Evolutionary conservation across 2,329 filamentous ascomycete genomes (phyloP), one percentile per base, ranked within the genome.

Genomic region (Stromatinia cepivora): DNA sequence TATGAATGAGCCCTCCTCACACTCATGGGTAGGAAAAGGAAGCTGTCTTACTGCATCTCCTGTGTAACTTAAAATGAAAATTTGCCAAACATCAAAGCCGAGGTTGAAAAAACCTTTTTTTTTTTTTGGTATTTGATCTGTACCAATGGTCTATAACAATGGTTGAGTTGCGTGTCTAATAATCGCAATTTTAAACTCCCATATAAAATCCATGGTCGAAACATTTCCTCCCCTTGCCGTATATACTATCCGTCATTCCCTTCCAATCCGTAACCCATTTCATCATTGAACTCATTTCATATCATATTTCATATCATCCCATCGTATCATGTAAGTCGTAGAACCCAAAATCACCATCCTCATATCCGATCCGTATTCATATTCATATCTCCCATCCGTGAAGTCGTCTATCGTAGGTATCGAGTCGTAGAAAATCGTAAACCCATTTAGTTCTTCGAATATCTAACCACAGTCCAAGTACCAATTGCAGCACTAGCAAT

Each of bases 401-500:
- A 50, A 50, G 3, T n/a, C 20, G 11, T 63, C 31, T 17, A 25
- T 50, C 45, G 22, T 50, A 17, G 31, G 9, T 28, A 53, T 25
- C 10, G 31, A 39, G 9, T 42, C n/a, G 31, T 42, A 28, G 6
- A 65, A 36, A 36, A 20, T 20, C 45, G 28, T 25, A 25, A 13
- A 11, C n/a, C 46, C n/a, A 4, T 62, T 42, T 71, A 63, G 28
- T 63, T 25, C 45, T 50, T 63, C 1, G 59, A 50, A 50, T 50
- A 72, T 34, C 68, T 70, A 59, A 78, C 61, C 28, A 75, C 72
- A 50, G 76, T 74, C 69, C 73, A 74, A 62, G 68, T 52, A 22
- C 79, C 80, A 34, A 79, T 67, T 0, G 76, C 73, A 4, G 75
- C 73, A 56, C 70, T 73, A 36, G 72, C 71, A 46, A 69, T 54